phyloP scores from a whole-genome alignment of 2,329 filamentous ascomycete species.

The Apiospora hydei region DNA sequence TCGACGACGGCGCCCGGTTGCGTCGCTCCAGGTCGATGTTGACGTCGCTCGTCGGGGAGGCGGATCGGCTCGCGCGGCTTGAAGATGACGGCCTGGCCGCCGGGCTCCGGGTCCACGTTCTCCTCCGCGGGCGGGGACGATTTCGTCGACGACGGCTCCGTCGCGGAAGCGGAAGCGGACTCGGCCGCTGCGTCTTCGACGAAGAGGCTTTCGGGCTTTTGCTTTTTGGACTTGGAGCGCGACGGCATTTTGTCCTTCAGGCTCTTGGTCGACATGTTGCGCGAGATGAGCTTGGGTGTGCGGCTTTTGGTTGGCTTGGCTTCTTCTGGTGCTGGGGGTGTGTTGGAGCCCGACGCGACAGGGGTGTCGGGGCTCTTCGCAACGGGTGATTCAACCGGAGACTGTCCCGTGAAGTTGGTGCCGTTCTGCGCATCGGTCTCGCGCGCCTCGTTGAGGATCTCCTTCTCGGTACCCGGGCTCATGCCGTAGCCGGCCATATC shows the following conservation, averaged over 20 bases:
- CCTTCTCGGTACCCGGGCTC: constrained; percentile 39
- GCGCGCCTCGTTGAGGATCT: constrained; percentile 47
- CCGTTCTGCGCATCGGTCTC: constrained; percentile 28
- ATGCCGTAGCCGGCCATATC: constrained; percentile 56
- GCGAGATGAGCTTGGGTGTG: constrained; percentile 7
- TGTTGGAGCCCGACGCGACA: background rate
- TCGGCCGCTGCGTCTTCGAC: background rate
- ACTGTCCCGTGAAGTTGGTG: constrained; percentile 23
- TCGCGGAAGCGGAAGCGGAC: too few species aligned
- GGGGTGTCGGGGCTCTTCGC: constrained; percentile 20
- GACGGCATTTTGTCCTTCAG: constrained; percentile 12
- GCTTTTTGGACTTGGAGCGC: constrained; percentile 28
- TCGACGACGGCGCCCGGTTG: constrained; percentile 77
- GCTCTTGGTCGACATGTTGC: background rate
- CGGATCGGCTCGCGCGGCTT: constrained; percentile 73
- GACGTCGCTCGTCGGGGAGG: constrained; percentile 81
- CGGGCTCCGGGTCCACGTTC: constrained; percentile 56
- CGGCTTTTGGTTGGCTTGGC: background rate
- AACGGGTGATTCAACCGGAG: constrained; percentile 28
- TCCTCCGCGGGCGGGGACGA: constrained; percentile 29
- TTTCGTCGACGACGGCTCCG: constrained; percentile 17
- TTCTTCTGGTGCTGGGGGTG: background rate
- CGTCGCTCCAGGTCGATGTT: constrained; percentile 90
- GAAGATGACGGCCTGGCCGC: constrained; percentile 79
- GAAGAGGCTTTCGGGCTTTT: constrained; percentile 23